Evolutionary conservation across 2,329 filamentous ascomycete genomes (phyloP), one percentile per base, ranked within the genome.

Genomic region (Hypoxylon rubiginosum): DNA sequence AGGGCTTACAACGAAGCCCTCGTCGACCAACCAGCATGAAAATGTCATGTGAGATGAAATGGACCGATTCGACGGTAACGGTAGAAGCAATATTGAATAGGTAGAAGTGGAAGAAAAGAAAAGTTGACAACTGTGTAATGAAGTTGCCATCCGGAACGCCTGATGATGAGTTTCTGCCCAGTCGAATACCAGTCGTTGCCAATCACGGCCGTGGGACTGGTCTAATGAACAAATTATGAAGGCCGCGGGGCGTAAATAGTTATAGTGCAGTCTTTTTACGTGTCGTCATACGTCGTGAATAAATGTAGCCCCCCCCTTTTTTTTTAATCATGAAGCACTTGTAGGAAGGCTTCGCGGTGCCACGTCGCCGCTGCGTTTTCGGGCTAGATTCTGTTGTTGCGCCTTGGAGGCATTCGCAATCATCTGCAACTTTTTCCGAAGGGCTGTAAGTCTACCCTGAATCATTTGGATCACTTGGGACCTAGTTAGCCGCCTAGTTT

Each of bases 401-500:
- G 82, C 81, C 72, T 84, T 85, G 34, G 84, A 85, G 54, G 86
- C 86, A 62, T 87, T 86, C 15, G 84, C 86, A 75, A 90, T 90
- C 75, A 88, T 83, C 49, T 83, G 84, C 73, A 86, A 83, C 80
- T 90, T 90, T 78, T 88, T 88, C 58, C 84, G 85, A 52, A 91
- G 85, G 19, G 82, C 81, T 19, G 79, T 74, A 3, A 90, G 82
- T 62, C 88, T 84, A n/a, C 79, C 78, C 24, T 81, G 84, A 68
- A 90, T 87, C 88, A 90, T 90, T 58, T 83, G 79, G 63, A 90
- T 88, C 83, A 90, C 88, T 89, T 3, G 11, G 11, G 10, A 15
- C 17, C 21, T 26, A 55, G 71, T 80, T 73, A 80, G 71, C 59
- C 71, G 11, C 46, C 13, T 24, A 51, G 39, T 10, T 19, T 43